Percentiles rank a stretch among this genome's conserved stretches.
These are phyloP conservation scores for Cicer chorassanicum DNA, from an alignment of 306 rosid species.

Conservation along the genomic window DNA sequence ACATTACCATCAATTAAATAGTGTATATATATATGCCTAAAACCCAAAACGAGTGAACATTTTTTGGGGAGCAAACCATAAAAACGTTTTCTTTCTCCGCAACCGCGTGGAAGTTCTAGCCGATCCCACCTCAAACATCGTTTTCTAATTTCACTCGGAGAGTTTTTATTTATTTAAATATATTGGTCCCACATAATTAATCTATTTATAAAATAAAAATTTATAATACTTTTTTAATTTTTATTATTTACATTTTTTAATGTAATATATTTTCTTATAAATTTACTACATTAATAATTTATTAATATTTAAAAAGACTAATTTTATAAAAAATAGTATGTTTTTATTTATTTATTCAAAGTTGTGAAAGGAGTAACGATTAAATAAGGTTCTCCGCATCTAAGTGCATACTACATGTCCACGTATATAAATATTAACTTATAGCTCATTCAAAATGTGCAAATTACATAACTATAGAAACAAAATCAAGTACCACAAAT, in stretches of 20 bases:
- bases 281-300: too few species aligned
- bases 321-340: too few species aligned
- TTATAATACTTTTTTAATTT: too few species aligned
- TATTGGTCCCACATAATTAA: too few species aligned
- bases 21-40: neutral
- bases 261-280: too few species aligned
- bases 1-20: neutral
- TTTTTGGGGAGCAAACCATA: slow-evolving; percentile 12
- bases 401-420: too few species aligned
- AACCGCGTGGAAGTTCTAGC: slow-evolving; percentile 68
- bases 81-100: slow-evolving; percentile 34
- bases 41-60: neutral
- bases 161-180: neutral
- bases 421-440: neutral
- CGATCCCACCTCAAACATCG: neutral
- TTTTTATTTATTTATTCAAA: too few species aligned
- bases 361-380: too few species aligned
- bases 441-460: neutral
- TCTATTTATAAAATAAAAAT: too few species aligned
- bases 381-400: too few species aligned
- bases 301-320: too few species aligned
- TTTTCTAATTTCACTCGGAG: slow-evolving; percentile 53
- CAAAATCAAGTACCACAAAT: neutral
- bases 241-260: too few species aligned
- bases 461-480: neutral